Conservation (phyloP, 192 early-diverging fungal genomes). For the Gonapodya sp. region DNA sequence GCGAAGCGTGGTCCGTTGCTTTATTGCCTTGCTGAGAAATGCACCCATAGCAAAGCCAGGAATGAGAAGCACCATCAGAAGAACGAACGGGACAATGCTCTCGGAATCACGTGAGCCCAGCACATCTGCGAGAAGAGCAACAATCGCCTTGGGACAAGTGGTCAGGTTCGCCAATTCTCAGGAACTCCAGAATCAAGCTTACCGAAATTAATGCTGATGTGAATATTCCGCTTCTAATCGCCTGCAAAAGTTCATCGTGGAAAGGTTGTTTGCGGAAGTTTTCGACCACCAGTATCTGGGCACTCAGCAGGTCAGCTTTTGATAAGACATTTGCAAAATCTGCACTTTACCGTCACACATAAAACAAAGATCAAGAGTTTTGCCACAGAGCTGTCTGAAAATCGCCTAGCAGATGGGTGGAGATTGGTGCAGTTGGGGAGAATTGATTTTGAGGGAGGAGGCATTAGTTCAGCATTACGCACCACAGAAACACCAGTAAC, state of each 20-base stretch:
- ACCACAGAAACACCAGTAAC: not conserved
- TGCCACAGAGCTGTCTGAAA: not conserved
- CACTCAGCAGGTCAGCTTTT: no score
- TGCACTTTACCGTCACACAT: not conserved
- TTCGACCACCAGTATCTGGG: not conserved
- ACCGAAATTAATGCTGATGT: not conserved
- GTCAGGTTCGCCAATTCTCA: not conserved
- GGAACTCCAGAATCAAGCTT: no score
- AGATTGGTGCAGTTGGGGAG: no score
- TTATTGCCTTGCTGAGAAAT: not conserved
- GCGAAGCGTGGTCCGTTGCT: not conserved
- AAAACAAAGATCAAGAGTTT: not conserved
- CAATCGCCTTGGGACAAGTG: not conserved
- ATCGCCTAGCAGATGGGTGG: no score
- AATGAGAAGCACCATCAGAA: not conserved
- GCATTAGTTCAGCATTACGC: no score
- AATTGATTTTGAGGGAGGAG: no score
- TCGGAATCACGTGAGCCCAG: not conserved
- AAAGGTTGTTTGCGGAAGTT: not conserved
- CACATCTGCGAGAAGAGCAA: not conserved
- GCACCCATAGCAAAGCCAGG: not conserved
- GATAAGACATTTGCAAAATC: no score
- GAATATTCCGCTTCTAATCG: not conserved
- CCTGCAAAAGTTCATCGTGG: not conserved
- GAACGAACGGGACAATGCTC: not conserved